These are phyloP conservation scores for Glonium stellatum DNA, from an alignment of 495 filamentous ascomycete species.

Conservation along the genomic window DNA sequence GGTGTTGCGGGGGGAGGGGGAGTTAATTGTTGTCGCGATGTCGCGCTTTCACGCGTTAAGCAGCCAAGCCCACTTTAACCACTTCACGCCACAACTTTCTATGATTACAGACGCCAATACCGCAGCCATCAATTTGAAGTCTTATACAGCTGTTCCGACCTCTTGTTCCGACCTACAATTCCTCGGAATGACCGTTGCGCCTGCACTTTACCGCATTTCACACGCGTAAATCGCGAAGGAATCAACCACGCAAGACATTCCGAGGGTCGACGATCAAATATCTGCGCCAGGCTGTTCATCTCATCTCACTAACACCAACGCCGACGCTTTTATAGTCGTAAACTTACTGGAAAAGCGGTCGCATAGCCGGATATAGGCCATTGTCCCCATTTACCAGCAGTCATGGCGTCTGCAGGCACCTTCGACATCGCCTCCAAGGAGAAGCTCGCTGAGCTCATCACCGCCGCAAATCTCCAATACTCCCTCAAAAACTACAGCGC, in stretches of 20 bases:
- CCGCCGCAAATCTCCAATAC: constrained; percentile 61
- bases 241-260: too few relatives aligned
- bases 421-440: constrained; percentile 20
- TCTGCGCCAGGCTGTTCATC: neutral
- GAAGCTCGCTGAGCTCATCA: constrained; percentile 42
- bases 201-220: too few relatives aligned
- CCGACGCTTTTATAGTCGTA: too few relatives aligned
- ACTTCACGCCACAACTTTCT: neutral
- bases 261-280: too few relatives aligned
- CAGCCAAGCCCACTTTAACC: constrained; percentile 5
- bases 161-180: too few relatives aligned
- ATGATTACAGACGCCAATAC: neutral
- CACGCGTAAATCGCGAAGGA: too few relatives aligned
- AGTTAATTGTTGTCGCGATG: neutral
- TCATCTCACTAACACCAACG: neutral
- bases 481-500: constrained; percentile 76
- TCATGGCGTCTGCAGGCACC: constrained; percentile 2
- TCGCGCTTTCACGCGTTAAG: constrained; percentile 10
- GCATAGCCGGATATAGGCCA: too few relatives aligned
- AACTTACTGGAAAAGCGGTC: too few relatives aligned
- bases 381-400: neutral
- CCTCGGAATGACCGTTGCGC: too few relatives aligned
- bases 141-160: neutral
- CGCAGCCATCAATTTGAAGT: neutral
- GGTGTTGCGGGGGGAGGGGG: neutral